Evolutionary conservation across 805 yeast genomes (phyloP), one percentile per base, ranked within the genome.

Genomic region (Starmera amethionina): DNA sequence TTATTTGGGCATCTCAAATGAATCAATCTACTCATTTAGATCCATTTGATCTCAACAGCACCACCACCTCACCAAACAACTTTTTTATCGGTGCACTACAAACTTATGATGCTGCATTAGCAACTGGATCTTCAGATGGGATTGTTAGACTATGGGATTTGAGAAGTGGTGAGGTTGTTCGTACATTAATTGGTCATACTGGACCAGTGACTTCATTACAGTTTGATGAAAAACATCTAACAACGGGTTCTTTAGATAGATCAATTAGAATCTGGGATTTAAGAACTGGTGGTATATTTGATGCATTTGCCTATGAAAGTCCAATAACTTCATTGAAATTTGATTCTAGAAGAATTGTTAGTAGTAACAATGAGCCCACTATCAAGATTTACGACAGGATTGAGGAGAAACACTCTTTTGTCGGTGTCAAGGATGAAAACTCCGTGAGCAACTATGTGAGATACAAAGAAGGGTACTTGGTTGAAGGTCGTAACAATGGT

Each of bases 91-190:
- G 84, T 0, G 79, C 84, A 0, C 54, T 82, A 30, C 89, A 82
- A 55, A 77, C 82, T 43, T 77, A 68, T 50, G 86, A 80, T 50
- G 84, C 86, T 0, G 90, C 89, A 0, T 60, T 82, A 46, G 90
- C 90, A 0, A 75, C 87, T 0, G 93, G 90, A 38, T 78, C 88
- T 0, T 75, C 76, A 14, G 90, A 82, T 57, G 90, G 90, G 1
- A 56, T 77, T 7, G 86, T 82, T 2, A 61, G 93, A 40, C 60
- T 82, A 18, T 82, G 90, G 89, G 93, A 82, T 60, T 58, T 82
- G 44, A 67, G 93, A 50, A 65, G 76, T 19, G 87, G 87, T 4
- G 80, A 76, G 46, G 79, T 78, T 14, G 75, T 77, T 35, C 62
- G 82, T 45, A 66, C 77, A 11, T 56, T 80, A 16, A 61, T 70